A percentile compares a stretch with the other conserved stretches of the same genome.
Evolutionary conservation across 768 basidiomycete species (phyloP).

Genomic region (Cyclocybe cylindracea): DNA sequence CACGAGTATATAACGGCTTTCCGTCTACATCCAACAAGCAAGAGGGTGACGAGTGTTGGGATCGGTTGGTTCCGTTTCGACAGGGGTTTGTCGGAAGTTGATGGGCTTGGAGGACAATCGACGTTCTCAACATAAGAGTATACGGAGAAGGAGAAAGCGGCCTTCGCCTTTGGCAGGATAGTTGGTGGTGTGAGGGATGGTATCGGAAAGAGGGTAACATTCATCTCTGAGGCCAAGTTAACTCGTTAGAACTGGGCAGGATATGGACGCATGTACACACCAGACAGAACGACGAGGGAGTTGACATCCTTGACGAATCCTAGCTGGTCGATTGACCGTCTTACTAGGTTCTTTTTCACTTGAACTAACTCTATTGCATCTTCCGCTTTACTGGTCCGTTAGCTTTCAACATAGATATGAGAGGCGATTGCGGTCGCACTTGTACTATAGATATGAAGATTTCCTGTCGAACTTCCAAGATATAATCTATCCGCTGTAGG

Average conservation of each 20-base stretch:
- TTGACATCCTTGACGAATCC: constrained; percentile 85
- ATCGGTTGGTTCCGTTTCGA: constrained; percentile 42
- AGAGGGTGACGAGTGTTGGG: constrained; percentile 68
- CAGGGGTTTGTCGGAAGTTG: constrained; percentile 24
- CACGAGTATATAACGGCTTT: constrained; percentile 85
- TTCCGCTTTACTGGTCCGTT: constrained; percentile 26
- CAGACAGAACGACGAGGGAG: constrained; percentile 81
- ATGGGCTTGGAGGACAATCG: constrained; percentile 24
- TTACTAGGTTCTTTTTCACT: constrained; percentile 62
- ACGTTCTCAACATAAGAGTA: constrained; percentile 60
- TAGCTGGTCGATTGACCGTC: constrained; percentile 83
- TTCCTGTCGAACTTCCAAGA: constrained; percentile 36
- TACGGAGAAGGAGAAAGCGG: constrained; percentile 81
- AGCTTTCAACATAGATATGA: constrained; percentile 3
- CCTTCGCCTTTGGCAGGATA: constrained; percentile 73
- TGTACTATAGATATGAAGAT: constrained; percentile 33
- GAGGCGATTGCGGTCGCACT: constrained; percentile 11
- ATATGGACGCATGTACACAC: constrained; percentile 40
- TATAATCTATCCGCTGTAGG: constrained; percentile 45
- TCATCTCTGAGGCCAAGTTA: constrained; percentile 51
- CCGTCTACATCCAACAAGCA: constrained; percentile 84
- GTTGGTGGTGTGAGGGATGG: constrained; percentile 73
- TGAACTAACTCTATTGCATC: constrained; percentile 52
- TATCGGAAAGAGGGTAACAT: constrained; percentile 73
- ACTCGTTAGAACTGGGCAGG: background rate